Evolutionary conservation across 306 rosid species (phyloP).

Genomic region (Cicer pinnatifidum): DNA sequence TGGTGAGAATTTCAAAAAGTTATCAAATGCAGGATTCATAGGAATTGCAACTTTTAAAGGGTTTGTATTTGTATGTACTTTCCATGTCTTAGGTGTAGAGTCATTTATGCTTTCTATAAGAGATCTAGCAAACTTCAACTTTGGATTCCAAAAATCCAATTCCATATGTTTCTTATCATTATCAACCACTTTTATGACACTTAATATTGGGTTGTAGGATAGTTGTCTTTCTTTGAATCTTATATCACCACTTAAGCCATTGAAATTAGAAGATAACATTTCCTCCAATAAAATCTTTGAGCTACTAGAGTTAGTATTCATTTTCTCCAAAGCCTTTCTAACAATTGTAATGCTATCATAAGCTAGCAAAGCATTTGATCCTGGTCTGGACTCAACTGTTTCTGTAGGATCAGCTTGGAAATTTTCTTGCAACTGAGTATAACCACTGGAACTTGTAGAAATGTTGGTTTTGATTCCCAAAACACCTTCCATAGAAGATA

Average conservation of each 20-base stretch:
- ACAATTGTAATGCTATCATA: slow-evolving; percentile 57
- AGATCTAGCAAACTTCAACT: slow-evolving; percentile 42
- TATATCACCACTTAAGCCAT: slow-evolving; percentile 63
- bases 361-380: slow-evolving; percentile 58
- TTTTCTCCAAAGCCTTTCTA: slow-evolving; percentile 50
- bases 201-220: slow-evolving; percentile 39
- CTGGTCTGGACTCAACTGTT: slow-evolving; percentile 43
- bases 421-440: slow-evolving; percentile 42
- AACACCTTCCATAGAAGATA: slow-evolving; percentile 58
- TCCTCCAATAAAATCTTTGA: slow-evolving; percentile 38
- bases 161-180: slow-evolving; percentile 40
- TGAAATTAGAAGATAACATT: slow-evolving; percentile 48
- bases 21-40: slow-evolving; percentile 45
- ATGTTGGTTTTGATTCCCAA: slow-evolving; percentile 62
- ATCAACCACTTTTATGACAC: slow-evolving; percentile 56
- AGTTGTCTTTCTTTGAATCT: slow-evolving; percentile 51
- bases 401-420: slow-evolving; percentile 43
- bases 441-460: slow-evolving; percentile 39
- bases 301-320: slow-evolving; percentile 29
- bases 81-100: slow-evolving; percentile 58
- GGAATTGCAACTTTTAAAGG: slow-evolving; percentile 63
- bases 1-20: slow-evolving; percentile 49
- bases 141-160: slow-evolving; percentile 56
- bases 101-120: slow-evolving; percentile 32
- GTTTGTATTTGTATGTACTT: slow-evolving; percentile 43